Evolutionary conservation across 179 eudicot genomes (phyloP).

Genomic region (Corrigiola litoralis): DNA sequence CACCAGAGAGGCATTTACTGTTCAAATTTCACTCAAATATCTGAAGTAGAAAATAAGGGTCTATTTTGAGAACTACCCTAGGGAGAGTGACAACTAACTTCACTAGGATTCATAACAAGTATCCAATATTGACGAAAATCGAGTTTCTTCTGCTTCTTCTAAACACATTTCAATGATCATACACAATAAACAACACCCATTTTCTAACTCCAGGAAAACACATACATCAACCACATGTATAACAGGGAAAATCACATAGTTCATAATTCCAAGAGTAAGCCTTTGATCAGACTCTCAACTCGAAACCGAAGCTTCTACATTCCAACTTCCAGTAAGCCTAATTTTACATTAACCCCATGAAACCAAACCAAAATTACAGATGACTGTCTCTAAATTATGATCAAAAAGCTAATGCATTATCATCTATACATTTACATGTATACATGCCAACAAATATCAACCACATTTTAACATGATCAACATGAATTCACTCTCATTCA

Average conservation of each 20-base stretch:
- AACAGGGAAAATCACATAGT: not conserved
- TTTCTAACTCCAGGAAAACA: no score
- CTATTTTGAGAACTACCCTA: not conserved
- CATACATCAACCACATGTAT: no score
- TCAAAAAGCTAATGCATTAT: not conserved
- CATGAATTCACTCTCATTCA: constrained; percentile 2
- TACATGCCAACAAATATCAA: not conserved
- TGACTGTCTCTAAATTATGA: not conserved
- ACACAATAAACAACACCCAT: no score
- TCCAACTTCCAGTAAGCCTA: not conserved
- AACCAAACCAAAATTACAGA: not conserved
- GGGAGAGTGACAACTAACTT: not conserved
- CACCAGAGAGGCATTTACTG: not conserved
- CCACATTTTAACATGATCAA: constrained; percentile 8
- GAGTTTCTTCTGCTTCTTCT: not conserved
- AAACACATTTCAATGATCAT: not conserved
- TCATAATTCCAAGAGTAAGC: not conserved
- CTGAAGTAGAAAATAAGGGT: not conserved
- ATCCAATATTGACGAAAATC: no score
- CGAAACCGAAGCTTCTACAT: not conserved
- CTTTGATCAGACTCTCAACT: not conserved
- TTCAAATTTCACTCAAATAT: not conserved
- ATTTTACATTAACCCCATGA: not conserved
- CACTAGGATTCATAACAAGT: not conserved
- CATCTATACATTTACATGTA: constrained; percentile 1